Base-by-base conservation (phyloP, 2,329 filamentous ascomycete species). In the Exophiala bonariae region DNA sequence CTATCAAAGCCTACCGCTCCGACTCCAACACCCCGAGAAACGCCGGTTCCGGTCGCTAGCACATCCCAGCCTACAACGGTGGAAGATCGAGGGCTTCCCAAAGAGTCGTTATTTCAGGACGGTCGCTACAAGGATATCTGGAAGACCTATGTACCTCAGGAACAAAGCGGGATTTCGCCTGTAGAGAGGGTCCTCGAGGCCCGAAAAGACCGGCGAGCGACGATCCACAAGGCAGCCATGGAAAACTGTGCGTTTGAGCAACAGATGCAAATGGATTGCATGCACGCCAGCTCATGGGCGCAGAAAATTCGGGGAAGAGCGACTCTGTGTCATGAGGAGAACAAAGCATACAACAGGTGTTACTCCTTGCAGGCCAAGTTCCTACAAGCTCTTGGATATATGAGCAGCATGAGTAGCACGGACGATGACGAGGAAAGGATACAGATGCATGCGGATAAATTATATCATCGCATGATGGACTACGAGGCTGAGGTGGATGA, bases 221-320 rank as follows among this genome's bases (percentile, higher is more conserved):
- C 82, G 45, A 87, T 97, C 52, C 88, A 87, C 22, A 77, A 80
- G 33, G 87, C 89, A 1, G 91, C 92, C 8, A 76, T 96, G 62
- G 93, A 99, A 72, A 99, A 97, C 66, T 99, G 93, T 68, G 86
- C 89, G 1, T 68, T 91, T 51, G 89, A 95, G 65, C 89, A 96
- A 71, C 77, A 89, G 63, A 85, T 85, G 49, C 85, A 95, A 75
- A 83, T 85, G 50, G 78, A 86, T 38, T 99, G 93, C 75, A 93
- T 93, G 76, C 79, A 80, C 60, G 75, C 77, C 44, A 91, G 91
- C 20, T 78, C 76, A 40, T 81, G 82, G 74, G 69, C 72, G 61
- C 82, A 86, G 56, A 79, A 81, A 57, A 50, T 70, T 26, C 63
- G 65, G 55, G 50, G 53, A 14, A 42, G 47, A 37, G 72, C 92